Conservation (phyloP, 768 basidiomycete species). For the Piloderma croceum region DNA sequence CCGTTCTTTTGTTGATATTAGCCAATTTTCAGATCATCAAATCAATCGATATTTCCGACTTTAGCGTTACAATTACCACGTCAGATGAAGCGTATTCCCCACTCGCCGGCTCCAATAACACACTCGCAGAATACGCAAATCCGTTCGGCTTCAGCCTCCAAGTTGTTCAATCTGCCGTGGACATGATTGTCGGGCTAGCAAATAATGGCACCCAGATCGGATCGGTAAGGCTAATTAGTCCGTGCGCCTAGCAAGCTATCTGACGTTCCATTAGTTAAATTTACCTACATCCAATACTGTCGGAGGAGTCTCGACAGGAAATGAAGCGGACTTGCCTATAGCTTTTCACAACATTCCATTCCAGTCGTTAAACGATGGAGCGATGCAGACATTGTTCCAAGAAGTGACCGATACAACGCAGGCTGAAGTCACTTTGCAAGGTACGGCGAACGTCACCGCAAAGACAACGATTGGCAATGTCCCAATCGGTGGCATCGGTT, state of each 20-base stretch:
- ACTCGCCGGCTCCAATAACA: constrained; percentile 49
- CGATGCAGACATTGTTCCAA: constrained; percentile 53
- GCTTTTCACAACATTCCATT: constrained; percentile 53
- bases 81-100: constrained; percentile 55
- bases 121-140: constrained; percentile 58
- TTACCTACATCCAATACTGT: constrained; percentile 43
- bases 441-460: constrained; percentile 52
- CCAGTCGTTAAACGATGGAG: constrained; percentile 46
- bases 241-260: constrained; percentile 1
- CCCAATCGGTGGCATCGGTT: constrained; percentile 57
- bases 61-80: constrained; percentile 47
- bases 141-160: constrained; percentile 75
- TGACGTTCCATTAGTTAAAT: constrained; percentile 33
- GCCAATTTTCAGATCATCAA: constrained; percentile 69
- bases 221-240: constrained; percentile 31
- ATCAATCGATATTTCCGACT: constrained; percentile 54
- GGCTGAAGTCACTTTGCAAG: constrained; percentile 46
- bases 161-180: constrained; percentile 50
- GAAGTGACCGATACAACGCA: constrained; percentile 46
- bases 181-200: constrained; percentile 44
- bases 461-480: constrained; percentile 62
- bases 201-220: constrained; percentile 50
- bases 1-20: neutral
- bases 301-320: constrained; percentile 68
- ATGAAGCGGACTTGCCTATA: constrained; percentile 53